A percentile compares a stretch with the other conserved stretches of the same genome.
phyloP scores from a whole-genome alignment of 139 green algal genomes.

The Mesotaenium endlicherianum region DNA sequence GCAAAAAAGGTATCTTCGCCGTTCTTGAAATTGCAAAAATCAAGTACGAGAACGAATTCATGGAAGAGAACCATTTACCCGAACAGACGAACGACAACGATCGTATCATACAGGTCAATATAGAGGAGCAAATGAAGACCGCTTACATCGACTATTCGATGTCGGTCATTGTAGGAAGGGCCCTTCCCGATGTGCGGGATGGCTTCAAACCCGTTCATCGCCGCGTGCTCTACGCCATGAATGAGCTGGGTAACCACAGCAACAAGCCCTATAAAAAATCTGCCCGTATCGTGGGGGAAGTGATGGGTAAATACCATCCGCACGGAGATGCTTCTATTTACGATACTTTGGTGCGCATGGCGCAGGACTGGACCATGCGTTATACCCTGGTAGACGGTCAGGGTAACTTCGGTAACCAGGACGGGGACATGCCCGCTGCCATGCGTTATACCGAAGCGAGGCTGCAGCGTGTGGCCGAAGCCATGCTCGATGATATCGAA shows the following conservation, averaged over 20 bases:
- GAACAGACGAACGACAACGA: too few relatives aligned
- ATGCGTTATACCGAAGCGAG: constrained; percentile 82
- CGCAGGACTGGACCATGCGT: constrained; percentile 75
- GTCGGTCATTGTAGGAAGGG: constrained; percentile 91
- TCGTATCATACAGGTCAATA: background rate
- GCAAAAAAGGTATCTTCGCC: too few relatives aligned
- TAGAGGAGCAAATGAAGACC: background rate
- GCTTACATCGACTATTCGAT: constrained; percentile 74
- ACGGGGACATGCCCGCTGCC: constrained; percentile 90
- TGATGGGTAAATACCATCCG: constrained; percentile 94
- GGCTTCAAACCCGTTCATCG: constrained; percentile 96
- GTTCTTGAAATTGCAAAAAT: too few relatives aligned
- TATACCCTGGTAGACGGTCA: constrained; percentile 83
- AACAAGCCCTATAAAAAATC: constrained; percentile 87
- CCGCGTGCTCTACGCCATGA: constrained; percentile 91
- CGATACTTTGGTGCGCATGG: constrained; percentile 74
- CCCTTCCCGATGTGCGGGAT: constrained; percentile 90
- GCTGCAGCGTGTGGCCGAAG: constrained; percentile 42
- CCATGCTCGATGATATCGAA: constrained; percentile 76
- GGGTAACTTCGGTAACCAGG: constrained; percentile 94
- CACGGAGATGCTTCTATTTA: constrained; percentile 68
- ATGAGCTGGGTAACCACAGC: constrained; percentile 92
- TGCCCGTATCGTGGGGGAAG: constrained; percentile 91
- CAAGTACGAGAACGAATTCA: too few relatives aligned
- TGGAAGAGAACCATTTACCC: too few relatives aligned